Evolutionary conservation across 768 basidiomycete species (phyloP).

Genomic region (Pseudohyphozyma bogoriensis): DNA sequence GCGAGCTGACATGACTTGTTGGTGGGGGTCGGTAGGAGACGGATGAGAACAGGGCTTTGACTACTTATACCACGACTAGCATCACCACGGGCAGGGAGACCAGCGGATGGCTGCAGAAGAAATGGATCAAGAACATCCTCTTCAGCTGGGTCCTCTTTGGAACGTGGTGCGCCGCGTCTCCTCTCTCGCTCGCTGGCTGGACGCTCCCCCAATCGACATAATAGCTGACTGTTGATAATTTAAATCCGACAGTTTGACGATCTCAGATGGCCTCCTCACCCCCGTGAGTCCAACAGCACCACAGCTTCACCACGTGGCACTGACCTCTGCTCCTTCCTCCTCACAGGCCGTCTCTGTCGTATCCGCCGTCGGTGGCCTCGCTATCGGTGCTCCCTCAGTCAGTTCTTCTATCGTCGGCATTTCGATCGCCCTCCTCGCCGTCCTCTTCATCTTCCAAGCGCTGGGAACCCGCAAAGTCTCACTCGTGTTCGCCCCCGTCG

Average conservation of each 20-base stretch:
- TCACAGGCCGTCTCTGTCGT: constrained; percentile 53
- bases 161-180: background rate
- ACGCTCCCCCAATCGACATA: no score
- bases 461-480: constrained; percentile 42
- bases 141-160: constrained; percentile 50
- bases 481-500: constrained; percentile 51
- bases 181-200: background rate
- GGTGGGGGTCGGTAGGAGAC: constrained; percentile 35
- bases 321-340: no score
- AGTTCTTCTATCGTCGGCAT: constrained; percentile 45
- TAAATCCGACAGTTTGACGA: constrained; percentile 49
- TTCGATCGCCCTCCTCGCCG: constrained; percentile 52
- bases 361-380: constrained; percentile 57
- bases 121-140: constrained; percentile 1
- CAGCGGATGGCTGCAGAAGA: no score
- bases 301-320: no score
- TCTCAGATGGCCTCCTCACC: constrained; percentile 60
- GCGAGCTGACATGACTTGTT: background rate
- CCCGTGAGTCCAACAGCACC: constrained; percentile 27
- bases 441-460: constrained; percentile 52
- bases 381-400: constrained; percentile 50
- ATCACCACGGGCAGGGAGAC: background rate
- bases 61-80: constrained; percentile 40
- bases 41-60: constrained; percentile 50
- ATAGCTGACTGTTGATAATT: no score